Percentiles rank a stretch among this genome's conserved stretches.
These are phyloP conservation scores for Solanum aculeatissimum DNA, from an alignment of 305 asterid species.

Conservation along the genomic window DNA sequence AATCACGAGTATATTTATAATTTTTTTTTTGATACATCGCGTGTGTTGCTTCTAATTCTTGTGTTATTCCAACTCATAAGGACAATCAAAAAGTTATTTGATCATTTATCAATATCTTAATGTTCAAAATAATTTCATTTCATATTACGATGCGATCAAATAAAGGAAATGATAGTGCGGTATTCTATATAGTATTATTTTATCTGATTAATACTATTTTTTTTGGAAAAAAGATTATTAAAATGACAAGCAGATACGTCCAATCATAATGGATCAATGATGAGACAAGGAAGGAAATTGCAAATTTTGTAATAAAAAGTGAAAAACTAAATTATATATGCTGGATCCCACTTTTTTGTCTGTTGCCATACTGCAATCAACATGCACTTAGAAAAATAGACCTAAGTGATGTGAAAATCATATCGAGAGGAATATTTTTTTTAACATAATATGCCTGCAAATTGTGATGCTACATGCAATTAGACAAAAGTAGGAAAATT, in stretches of 20 bases:
- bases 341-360: not conserved
- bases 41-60: not conserved
- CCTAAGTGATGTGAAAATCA: not conserved
- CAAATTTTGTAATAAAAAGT: not conserved
- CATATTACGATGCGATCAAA: not conserved
- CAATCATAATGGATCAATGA: not conserved
- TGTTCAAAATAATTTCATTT: not conserved
- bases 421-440: not conserved
- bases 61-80: not conserved
- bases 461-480: not conserved
- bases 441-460: not conserved
- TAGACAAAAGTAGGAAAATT: not conserved
- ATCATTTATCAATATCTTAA: not conserved
- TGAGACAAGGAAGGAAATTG: not conserved
- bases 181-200: not conserved
- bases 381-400: not conserved
- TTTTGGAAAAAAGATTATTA: not conserved
- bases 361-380: not conserved
- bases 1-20: not conserved
- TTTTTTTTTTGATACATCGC: not conserved
- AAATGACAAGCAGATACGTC: not conserved
- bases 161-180: not conserved
- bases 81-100: not conserved
- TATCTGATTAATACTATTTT: not conserved
- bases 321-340: not conserved